Base-by-base conservation (phyloP, 2,329 filamentous ascomycete species). In the Talaromyces sp. region DNA sequence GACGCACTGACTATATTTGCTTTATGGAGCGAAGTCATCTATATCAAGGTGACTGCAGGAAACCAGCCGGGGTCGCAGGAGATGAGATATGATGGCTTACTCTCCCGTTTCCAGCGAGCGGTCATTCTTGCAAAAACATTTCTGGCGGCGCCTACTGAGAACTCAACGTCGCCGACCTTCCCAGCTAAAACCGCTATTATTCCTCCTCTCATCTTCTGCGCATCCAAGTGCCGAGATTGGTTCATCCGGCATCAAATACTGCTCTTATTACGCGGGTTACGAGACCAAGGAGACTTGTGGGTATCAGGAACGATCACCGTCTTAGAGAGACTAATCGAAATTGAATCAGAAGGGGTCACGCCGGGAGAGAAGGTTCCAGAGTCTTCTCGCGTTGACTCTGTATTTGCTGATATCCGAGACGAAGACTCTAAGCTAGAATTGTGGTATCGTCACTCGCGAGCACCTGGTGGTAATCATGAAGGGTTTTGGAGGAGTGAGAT, bases 71-170 rank as follows among this genome's bases (percentile, higher is more conserved):
- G 30, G 4, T 44, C 30, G 47, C 30, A 40, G 16, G 57, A 64
- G 51, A 62, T 58, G 57, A 57, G 50, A 57, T 64, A 62, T n/a
- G 62, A 64, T 28, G 31, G 36, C 10, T 51, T 56, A 33, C 44
- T 60, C 10, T 33, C 27, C 14, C 53, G 36, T 33, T 64, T 62
- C 30, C 23, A 62, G 33, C 27, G 34, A 5, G 34, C 50, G 5
- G 44, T 64, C 44, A 28, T 55, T 8, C 51, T 62, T 12, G 56
- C 51, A 40, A 47, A 52, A 40, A 23, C 18, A 2, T 16, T 62
- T 44, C 12, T 60, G 31, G 47, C 53, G 31, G 27, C 50, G 12
- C 12, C 23, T n/a, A 53, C 12, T 30, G 50, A 31, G 6, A 28
- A 31, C 5, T 16, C 28, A 16, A 1, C 27, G 14, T 31, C 30